Conservation (phyloP, 768 basidiomycete genomes). For the Agrocybe chaxingu region DNA sequence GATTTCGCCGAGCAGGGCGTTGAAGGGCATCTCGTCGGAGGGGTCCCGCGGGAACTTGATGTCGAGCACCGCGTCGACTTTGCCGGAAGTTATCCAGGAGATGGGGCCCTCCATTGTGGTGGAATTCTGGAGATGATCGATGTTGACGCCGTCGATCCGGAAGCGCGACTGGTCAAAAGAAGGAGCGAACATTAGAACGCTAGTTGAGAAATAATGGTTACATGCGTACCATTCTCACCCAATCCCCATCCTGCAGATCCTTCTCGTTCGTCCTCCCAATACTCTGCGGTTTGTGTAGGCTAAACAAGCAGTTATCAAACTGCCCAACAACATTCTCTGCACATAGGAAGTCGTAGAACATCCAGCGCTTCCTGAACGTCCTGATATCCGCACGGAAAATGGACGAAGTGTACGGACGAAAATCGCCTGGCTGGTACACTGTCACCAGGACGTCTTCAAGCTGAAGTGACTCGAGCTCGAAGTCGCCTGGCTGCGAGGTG, state of each 20-base stretch:
- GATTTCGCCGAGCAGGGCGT: slow-evolving; percentile 84
- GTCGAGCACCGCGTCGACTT: slow-evolving; percentile 94
- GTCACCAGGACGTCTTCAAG: slow-evolving; percentile 93
- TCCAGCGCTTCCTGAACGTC: slow-evolving; percentile 85
- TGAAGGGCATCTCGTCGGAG: slow-evolving; percentile 63
- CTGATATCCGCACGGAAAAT: slow-evolving; percentile 92
- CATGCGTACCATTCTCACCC: slow-evolving; percentile 81
- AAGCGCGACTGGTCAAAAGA: slow-evolving; percentile 70
- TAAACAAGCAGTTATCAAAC: slow-evolving; percentile 96
- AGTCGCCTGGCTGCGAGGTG: slow-evolving; percentile 72
- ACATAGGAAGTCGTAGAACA: slow-evolving; percentile 92
- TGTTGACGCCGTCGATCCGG: slow-evolving; percentile 93
- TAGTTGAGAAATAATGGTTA: background rate
- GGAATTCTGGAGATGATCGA: slow-evolving; percentile 90
- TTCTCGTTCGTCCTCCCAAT: slow-evolving; percentile 88
- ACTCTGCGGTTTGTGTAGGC: slow-evolving; percentile 93
- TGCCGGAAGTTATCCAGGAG: slow-evolving; percentile 97
- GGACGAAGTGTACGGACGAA: slow-evolving; percentile 88
- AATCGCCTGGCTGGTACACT: slow-evolving; percentile 89
- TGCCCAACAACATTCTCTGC: slow-evolving; percentile 97
- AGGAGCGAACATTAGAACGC: background rate
- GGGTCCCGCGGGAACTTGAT: slow-evolving; percentile 93
- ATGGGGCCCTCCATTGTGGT: slow-evolving; percentile 84
- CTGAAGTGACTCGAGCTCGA: slow-evolving; percentile 85
- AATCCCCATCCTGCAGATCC: slow-evolving; percentile 78